Base-by-base conservation (phyloP, 139 green algal species). In the Spirogloea muscicola region DNA sequence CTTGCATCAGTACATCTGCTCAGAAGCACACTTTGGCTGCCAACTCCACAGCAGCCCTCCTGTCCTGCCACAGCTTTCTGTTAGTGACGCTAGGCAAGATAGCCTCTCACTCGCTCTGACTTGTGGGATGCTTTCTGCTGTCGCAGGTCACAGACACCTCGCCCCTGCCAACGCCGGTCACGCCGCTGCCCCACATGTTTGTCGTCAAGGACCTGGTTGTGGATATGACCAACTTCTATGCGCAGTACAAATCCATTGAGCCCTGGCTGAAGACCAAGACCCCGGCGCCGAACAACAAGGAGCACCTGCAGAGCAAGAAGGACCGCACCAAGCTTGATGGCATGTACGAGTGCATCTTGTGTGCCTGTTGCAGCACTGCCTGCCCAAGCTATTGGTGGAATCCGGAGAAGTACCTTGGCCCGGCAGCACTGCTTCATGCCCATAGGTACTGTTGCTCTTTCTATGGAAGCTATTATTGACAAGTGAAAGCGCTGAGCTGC, bases 291-390 rank as follows among this genome's bases (percentile, higher is more conserved):
- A 64, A 80, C 3, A 89, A 88, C 39, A 86, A 86, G 72, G 94
- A 99, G 87, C 87, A 86, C 68, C 85, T 88, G 44, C 94, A 98
- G 85, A 90, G 60, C 63, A 96, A 95, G 83, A 91, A 95, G 72
- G 87, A 91, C 44, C 84, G 94, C 1, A 83, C 76, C 46, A 97
- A 97, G 87, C 85, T 99, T 68, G 94, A 99, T 69, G 94, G 93
- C 36, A 84, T 99, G 77, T 99, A 99, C 74, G 94, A 99, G 89
- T 99, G 94, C 89, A 99, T 99, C 77, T 87, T 99, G 42, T 99
- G 94, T 80, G 94, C 94, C 10, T 99, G 94, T 90, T 99, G 94
- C 91, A 91, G 79, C 80, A 97, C 93, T 52, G 86, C 76, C n/a
- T 97, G 93, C 86, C 93, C 93, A 36, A 91, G 81, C 37, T 97